These are phyloP conservation scores for Talaromyces pinophilus DNA, from an alignment of 2,329 filamentous ascomycete species.

Conservation along the genomic window DNA sequence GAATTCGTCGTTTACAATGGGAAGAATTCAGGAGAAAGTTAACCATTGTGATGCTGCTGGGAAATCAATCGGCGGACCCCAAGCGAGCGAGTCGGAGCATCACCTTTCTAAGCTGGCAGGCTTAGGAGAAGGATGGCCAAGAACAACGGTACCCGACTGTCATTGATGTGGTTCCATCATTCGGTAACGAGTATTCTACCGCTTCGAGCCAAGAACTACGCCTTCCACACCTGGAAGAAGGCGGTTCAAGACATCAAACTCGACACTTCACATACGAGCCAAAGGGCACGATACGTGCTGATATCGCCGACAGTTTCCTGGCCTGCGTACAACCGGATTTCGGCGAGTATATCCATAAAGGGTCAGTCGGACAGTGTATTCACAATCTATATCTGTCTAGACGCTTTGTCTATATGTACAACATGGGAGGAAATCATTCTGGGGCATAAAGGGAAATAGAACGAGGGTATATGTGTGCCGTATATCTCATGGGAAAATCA, in stretches of 20 bases:
- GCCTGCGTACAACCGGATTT: background rate
- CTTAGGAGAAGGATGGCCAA: background rate
- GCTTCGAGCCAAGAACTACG: background rate
- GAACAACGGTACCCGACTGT: background rate
- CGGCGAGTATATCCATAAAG: background rate
- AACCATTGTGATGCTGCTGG: background rate
- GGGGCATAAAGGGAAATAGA: background rate
- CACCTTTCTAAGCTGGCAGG: background rate
- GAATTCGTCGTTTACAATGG: background rate
- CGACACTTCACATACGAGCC: background rate
- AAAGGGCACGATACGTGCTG: background rate
- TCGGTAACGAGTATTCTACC: background rate
- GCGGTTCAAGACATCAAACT: background rate
- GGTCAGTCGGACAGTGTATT: background rate
- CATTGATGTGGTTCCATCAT: background rate
- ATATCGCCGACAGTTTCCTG: background rate
- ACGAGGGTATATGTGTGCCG: background rate
- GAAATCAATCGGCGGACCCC: background rate
- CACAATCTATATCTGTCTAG: conserved; percentile 2
- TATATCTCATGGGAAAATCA: background rate
- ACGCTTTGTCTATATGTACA: background rate
- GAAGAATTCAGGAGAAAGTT: background rate
- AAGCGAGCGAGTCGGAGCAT: background rate
- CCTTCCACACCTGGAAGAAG: background rate
- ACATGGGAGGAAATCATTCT: background rate